A percentile compares a stretch with the other conserved stretches of the same genome.
Conservation (phyloP, 306 rosid species). For the Quillaja saponaria region DNA sequence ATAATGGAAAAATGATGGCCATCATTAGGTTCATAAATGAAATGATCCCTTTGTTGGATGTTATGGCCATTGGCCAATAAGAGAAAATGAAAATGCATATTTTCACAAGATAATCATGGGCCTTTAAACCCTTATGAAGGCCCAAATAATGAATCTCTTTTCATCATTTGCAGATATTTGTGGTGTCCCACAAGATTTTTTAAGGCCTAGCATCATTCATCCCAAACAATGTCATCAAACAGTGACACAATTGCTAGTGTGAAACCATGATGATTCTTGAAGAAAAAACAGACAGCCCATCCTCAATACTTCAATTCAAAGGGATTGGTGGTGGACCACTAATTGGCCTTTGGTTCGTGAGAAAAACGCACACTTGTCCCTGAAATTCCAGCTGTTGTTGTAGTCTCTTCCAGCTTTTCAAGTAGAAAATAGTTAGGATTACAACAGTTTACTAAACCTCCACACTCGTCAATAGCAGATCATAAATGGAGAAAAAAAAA, state of each 20-base stretch:
- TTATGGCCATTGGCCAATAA: too few species aligned
- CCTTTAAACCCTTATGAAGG: too few species aligned
- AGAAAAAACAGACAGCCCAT: conserved; percentile 31
- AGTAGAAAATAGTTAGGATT: neutral
- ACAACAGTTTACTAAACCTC: conserved; percentile 38
- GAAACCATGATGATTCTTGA: conserved; percentile 25
- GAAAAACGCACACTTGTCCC: conserved; percentile 34
- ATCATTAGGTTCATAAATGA: too few species aligned
- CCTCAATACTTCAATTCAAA: conserved; percentile 39
- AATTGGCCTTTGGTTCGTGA: conserved; percentile 38
- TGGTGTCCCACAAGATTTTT: too few species aligned
- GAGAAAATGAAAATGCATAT: too few species aligned
- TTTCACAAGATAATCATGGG: too few species aligned
- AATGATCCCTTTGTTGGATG: too few species aligned
- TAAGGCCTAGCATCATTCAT: conserved; percentile 26
- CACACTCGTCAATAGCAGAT: conserved; percentile 39
- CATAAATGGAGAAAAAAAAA: conserved; percentile 18
- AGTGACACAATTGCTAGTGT: conserved; percentile 24
- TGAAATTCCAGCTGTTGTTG: conserved; percentile 33
- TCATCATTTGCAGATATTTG: too few species aligned
- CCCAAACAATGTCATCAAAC: conserved; percentile 23
- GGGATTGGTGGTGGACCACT: conserved; percentile 39
- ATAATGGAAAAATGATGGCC: too few species aligned
- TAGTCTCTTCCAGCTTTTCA: conserved; percentile 22
- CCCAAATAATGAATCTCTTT: too few species aligned